Conservation (phyloP, 371 early-diverging fungal genomes). For the Gilbertella persicaria region DNA sequence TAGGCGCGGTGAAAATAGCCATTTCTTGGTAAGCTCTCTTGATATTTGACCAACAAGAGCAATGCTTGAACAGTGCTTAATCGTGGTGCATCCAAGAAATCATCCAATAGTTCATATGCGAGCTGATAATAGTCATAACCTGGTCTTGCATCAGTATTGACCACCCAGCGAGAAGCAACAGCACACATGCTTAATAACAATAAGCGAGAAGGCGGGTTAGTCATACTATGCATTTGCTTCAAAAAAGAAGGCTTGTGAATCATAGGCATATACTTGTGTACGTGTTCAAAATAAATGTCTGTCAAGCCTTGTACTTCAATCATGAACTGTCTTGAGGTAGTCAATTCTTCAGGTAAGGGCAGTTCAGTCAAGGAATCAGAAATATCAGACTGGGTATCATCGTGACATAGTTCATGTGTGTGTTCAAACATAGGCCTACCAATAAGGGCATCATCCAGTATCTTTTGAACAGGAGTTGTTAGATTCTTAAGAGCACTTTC, state of each 20-base stretch:
- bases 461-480: conserved; percentile 25
- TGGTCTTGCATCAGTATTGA: no score
- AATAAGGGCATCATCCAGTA: conserved; percentile 27
- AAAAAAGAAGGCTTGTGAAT: conserved; percentile 57
- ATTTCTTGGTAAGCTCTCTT: conserved; percentile 49
- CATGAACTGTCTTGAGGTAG: conserved; percentile 11
- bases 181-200: conserved; percentile 63
- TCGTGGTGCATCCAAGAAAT: conserved; percentile 66
- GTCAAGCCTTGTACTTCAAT: conserved; percentile 25
- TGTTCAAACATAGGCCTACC: no score
- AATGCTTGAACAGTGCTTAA: conserved; percentile 73
- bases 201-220: conserved; percentile 52
- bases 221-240: conserved; percentile 42
- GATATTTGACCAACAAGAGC: conserved; percentile 70
- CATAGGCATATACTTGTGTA: conserved; percentile 64
- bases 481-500: conserved; percentile 45
- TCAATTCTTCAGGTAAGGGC: conserved; percentile 17
- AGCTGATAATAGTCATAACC: conserved; percentile 43
- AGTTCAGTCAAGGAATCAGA: conserved; percentile 25
- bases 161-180: conserved; percentile 50
- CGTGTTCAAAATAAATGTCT: conserved; percentile 53
- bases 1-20: conserved; percentile 45
- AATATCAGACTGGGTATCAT: conserved; percentile 26
- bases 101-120: conserved; percentile 59
- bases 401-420: no score